Evolutionary conservation across 805 yeast genomes (phyloP), one percentile per base, ranked within the genome.

Genomic region (Kluyveromyces siamensis): DNA sequence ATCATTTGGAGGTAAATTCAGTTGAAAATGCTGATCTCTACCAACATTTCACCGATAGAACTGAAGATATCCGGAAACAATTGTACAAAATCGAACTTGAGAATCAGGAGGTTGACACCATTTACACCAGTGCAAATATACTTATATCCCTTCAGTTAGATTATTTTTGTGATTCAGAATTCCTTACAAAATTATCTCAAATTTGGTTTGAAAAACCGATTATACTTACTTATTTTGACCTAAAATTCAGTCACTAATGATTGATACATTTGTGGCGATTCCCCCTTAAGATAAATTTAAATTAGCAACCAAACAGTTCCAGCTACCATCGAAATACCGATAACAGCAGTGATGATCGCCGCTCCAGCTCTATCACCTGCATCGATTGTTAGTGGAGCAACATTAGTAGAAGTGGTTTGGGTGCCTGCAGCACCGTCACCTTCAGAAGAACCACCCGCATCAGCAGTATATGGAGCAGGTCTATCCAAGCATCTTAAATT

Each of bases 321-420:
- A 37, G 82, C 87, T 18, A 81, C 62, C 21, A 88, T 57, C 2
- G 73, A 62, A 1, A 79, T 77, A 53, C 87, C 64, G 1, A 84
- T 81, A 6, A 87, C 65, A 0, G 90, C 95, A 0, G 99, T 91
- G 40, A 87, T 65, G 19, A 90, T 71, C 44, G 95, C 95, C 1
- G 97, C 96, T 45, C 98, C 98, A 1, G 88, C 96, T 57, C 75
- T 77, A 61, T 87, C 96, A 51, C 77, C 80, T 0, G 71, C 64
- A 0, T 79, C 70, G 40, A 89, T 79, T 0, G 63, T 68, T 44
- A 83, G 63, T 38, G 58, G 51, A 46, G 58, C 58, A 50, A 74
- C 74, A 33, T 69, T 63, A 6, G 69, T 54, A 16, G 73, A 67
- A 1, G 64, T 65, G 2, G 76, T 55, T 52, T 67, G 61, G 8